Percentiles rank a stretch among this genome's conserved stretches.
These are phyloP conservation scores for Suillus cothurnatus DNA, from an alignment of 768 basidiomycete genomes.

Conservation along the genomic window DNA sequence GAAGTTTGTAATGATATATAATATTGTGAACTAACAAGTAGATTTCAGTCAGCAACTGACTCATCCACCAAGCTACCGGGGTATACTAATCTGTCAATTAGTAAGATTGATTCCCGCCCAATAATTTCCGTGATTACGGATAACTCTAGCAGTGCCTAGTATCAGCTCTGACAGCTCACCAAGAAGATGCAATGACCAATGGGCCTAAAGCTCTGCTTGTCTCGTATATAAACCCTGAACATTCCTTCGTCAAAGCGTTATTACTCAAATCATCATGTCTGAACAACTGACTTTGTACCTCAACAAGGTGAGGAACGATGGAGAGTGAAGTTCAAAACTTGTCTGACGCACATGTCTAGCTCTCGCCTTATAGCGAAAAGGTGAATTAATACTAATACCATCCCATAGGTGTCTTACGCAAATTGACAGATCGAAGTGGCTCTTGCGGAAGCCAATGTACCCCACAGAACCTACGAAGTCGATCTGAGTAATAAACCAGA, in stretches of 20 bases:
- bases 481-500: constrained; percentile 63
- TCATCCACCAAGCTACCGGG: background rate
- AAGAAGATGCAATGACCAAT: background rate
- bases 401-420: background rate
- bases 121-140: background rate
- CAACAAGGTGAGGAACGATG: constrained; percentile 37
- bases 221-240: background rate
- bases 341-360: constrained; percentile 29
- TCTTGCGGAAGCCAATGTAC: constrained; percentile 50
- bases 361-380: constrained; percentile 57
- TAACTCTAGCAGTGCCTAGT: background rate
- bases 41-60: constrained; percentile 2
- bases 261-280: constrained; percentile 12
- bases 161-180: background rate
- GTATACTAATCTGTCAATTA: background rate
- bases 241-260: background rate
- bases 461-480: constrained; percentile 54
- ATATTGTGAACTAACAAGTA: background rate
- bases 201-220: background rate
- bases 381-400: constrained; percentile 30
- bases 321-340: constrained; percentile 1
- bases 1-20: background rate
- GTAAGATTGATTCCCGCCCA: background rate
- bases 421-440: constrained; percentile 52
- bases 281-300: constrained; percentile 44